Evolutionary conservation across 2,329 filamentous ascomycete genomes (phyloP).

Genomic region (Colletotrichum australisinense): DNA sequence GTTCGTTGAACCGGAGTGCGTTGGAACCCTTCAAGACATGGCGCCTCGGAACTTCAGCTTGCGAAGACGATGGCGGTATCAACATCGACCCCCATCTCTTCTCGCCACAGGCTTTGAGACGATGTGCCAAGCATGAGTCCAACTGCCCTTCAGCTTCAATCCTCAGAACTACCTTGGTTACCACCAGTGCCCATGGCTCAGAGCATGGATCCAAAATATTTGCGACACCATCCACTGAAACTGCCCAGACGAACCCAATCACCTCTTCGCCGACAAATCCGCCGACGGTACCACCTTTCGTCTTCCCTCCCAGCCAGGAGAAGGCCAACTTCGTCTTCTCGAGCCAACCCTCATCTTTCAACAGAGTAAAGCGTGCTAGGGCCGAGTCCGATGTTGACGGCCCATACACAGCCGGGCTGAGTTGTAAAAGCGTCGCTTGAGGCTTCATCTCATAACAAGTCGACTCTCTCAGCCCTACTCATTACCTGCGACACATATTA

Average conservation of each 20-base stretch:
- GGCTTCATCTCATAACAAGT: slow-evolving; percentile 74
- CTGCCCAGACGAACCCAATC: neutral
- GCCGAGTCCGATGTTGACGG: slow-evolving; percentile 69
- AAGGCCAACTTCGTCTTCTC: slow-evolving; percentile 20
- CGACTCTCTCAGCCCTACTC: slow-evolving; percentile 77
- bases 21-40: slow-evolving; percentile 30
- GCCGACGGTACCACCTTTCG: neutral
- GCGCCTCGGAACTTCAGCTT: neutral
- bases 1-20: slow-evolving; percentile 19
- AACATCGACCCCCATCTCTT: slow-evolving; percentile 10
- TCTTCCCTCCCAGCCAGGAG: neutral
- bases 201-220: neutral
- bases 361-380: slow-evolving; percentile 45
- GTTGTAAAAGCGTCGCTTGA: slow-evolving; percentile 76
- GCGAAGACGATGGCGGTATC: slow-evolving; percentile 1
- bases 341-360: neutral
- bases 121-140: slow-evolving; percentile 3
- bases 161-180: too few relatives aligned
- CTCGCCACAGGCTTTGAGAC: neutral
- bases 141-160: neutral
- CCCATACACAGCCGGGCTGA: slow-evolving; percentile 59
- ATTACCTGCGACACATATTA: slow-evolving; percentile 75
- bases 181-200: neutral
- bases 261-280: neutral
- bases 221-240: neutral